phyloP scores from a whole-genome alignment of 1,284 basidiomycete species.

The Puccinia coronata region DNA sequence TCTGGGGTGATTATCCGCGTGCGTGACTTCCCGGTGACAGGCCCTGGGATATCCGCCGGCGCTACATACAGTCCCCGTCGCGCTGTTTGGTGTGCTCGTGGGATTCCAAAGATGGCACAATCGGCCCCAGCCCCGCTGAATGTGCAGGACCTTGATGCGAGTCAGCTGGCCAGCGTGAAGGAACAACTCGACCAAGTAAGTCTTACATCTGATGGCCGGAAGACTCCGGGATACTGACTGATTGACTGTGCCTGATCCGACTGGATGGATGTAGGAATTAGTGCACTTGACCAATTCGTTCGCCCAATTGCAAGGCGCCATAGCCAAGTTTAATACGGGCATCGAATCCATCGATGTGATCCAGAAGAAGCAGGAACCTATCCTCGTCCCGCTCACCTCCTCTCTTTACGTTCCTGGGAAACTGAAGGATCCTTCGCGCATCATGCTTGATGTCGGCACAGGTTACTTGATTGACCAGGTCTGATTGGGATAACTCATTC shows the following conservation, averaged over 20 bases:
- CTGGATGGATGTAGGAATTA: conserved; percentile 70
- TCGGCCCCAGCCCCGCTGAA: background rate
- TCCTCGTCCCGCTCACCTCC: conserved; percentile 87
- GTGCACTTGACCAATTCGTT: conserved; percentile 81
- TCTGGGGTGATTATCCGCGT: no score
- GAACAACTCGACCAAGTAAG: conserved; percentile 49
- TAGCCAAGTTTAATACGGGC: conserved; percentile 86
- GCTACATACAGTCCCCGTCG: no score
- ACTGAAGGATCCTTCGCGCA: conserved; percentile 76
- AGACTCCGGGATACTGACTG: background rate
- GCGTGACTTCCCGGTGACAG: no score
- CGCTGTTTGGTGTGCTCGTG: no score
- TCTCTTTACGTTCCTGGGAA: conserved; percentile 94
- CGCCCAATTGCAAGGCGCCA: conserved; percentile 81
- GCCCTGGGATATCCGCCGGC: no score
- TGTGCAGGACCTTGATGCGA: conserved; percentile 41
- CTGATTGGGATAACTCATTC: conserved; percentile 51
- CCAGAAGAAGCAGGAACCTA: conserved; percentile 69
- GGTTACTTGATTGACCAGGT: conserved; percentile 97
- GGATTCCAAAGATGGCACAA: conserved; percentile 2
- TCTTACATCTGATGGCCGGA: background rate
- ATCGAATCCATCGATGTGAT: conserved; percentile 79
- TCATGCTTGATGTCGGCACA: conserved; percentile 92
- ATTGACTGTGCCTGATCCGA: background rate
- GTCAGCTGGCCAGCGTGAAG: conserved; percentile 37